phyloP scores from a whole-genome alignment of 1,284 basidiomycete species.

The Phellopilus nigrolimitatus region DNA sequence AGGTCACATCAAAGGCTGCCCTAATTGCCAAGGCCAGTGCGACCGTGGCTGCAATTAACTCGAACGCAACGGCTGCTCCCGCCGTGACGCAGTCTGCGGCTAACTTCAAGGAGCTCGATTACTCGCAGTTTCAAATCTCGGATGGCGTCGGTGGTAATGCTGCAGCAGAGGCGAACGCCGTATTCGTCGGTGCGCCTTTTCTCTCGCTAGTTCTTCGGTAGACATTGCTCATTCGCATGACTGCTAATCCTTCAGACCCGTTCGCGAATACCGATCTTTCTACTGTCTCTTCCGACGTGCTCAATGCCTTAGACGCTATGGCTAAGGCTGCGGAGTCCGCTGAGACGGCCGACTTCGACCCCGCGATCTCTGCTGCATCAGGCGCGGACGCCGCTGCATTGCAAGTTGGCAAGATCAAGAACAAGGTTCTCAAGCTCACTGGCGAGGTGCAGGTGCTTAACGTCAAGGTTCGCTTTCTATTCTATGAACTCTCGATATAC shows the following conservation, averaged over 20 bases:
- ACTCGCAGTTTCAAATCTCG: constrained; percentile 36
- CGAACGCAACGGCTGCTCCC: neutral
- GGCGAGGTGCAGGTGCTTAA: constrained; percentile 36
- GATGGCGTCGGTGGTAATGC: constrained; percentile 40
- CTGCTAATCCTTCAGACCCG: constrained; percentile 34
- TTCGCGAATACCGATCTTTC: constrained; percentile 13
- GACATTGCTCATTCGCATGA: constrained; percentile 38
- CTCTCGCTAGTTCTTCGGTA: constrained; percentile 36
- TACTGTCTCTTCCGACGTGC: constrained; percentile 26
- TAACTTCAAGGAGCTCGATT: constrained; percentile 25
- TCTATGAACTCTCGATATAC: too few species aligned
- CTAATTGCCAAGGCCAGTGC: neutral
- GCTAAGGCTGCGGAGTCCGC: too few species aligned
- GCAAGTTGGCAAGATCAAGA: constrained; percentile 26
- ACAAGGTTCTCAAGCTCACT: constrained; percentile 51
- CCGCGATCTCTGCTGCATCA: constrained; percentile 37
- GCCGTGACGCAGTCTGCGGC: constrained; percentile 15
- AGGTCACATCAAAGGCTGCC: neutral
- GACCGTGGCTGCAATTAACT: neutral
- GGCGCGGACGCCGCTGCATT: constrained; percentile 31
- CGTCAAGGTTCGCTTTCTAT: constrained; percentile 36
- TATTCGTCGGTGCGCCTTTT: constrained; percentile 41
- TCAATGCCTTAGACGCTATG: too few species aligned
- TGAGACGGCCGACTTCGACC: too few species aligned
- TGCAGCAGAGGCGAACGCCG: constrained; percentile 37